Percentiles rank a stretch among this genome's conserved stretches.
These are phyloP conservation scores for Colletotrichum viniferum DNA, from an alignment of 2,329 filamentous ascomycete species.

Conservation along the genomic window DNA sequence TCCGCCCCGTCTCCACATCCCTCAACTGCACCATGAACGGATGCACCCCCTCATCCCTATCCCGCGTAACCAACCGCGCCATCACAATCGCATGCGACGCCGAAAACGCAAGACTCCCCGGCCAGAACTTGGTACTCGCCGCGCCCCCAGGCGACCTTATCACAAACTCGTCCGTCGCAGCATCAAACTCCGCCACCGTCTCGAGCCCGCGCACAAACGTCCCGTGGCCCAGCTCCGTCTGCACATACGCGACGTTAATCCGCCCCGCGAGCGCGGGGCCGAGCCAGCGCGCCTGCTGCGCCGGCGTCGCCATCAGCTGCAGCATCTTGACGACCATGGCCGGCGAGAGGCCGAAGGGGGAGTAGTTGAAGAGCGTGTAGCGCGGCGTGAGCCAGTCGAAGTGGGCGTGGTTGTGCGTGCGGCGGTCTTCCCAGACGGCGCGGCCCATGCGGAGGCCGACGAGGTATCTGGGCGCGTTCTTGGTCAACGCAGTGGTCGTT, in stretches of 20 bases:
- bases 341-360: background rate
- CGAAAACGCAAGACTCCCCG: background rate
- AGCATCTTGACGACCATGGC: background rate
- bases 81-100: background rate
- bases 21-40: background rate
- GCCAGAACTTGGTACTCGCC: background rate
- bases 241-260: background rate
- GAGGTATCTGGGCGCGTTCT: background rate
- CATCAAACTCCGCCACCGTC: background rate
- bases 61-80: background rate
- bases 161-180: background rate
- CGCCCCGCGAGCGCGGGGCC: rapidly evolving
- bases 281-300: background rate
- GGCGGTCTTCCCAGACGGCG: background rate
- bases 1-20: background rate
- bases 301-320: background rate
- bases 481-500: too few species aligned
- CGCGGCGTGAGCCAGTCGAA: background rate
- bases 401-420: background rate
- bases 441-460: background rate
- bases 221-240: background rate
- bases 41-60: background rate
- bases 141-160: background rate
- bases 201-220: background rate
- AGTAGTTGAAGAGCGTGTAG: background rate